Percentiles rank a stretch among this genome's conserved stretches.
Evolutionary conservation across 2,329 filamentous ascomycete species (phyloP).

Genomic region (Aspergillus bombycis): DNA sequence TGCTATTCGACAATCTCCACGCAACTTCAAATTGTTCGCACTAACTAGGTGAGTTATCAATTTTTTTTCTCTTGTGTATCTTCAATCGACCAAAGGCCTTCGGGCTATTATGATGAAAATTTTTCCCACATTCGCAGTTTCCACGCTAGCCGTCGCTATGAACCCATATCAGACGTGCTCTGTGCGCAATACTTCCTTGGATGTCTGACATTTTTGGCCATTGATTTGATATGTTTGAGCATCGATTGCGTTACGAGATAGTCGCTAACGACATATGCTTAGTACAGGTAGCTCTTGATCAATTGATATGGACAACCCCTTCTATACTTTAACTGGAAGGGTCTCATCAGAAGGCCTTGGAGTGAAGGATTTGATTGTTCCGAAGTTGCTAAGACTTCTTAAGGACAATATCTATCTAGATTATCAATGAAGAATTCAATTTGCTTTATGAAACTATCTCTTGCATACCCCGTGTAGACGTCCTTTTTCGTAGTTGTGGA

Average conservation of each 20-base stretch:
- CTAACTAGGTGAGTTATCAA: conserved; percentile 28
- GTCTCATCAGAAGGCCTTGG: neutral
- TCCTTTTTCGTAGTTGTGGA: neutral
- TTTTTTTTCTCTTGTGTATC: conserved; percentile 14
- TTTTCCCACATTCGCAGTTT: conserved; percentile 48
- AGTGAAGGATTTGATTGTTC: neutral
- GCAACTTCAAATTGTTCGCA: neutral
- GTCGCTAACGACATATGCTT: neutral
- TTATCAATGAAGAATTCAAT: neutral
- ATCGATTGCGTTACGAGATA: neutral
- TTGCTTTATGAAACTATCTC: neutral
- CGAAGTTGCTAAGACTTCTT: neutral
- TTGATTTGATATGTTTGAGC: neutral
- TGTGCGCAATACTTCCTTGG: conserved; percentile 45
- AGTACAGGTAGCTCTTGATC: neutral
- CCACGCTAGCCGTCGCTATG: conserved; percentile 42
- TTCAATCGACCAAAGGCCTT: conserved; percentile 25
- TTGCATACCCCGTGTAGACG: neutral
- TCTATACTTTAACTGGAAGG: neutral
- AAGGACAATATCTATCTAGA: neutral
- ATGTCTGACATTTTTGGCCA: conserved; percentile 33
- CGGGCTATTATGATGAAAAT: conserved; percentile 44
- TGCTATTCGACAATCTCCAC: neutral
- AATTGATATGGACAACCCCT: neutral
- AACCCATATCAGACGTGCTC: conserved; percentile 39